Evolutionary conservation across 2,329 filamentous ascomycete genomes (phyloP).

Genomic region (Aspergillus neotritici): DNA sequence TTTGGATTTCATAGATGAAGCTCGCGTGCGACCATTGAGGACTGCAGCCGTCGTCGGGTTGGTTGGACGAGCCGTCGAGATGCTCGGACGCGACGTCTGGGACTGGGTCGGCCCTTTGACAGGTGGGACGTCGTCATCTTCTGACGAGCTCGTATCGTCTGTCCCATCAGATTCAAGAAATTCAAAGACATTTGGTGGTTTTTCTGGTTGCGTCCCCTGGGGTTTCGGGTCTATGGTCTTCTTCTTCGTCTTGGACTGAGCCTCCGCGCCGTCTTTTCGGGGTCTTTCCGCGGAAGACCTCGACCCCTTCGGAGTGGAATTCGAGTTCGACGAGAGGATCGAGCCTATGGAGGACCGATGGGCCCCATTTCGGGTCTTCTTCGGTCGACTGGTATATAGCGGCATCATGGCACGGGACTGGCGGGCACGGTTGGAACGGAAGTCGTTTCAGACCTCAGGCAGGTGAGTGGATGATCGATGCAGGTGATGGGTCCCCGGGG

Average conservation of each 20-base stretch:
- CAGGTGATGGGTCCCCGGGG: too few species aligned
- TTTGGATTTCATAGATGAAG: slow-evolving; percentile 28
- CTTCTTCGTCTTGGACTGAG: slow-evolving; percentile 9
- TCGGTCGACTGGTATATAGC: slow-evolving; percentile 22
- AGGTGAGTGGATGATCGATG: too few species aligned
- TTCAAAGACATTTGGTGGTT: slow-evolving; percentile 36
- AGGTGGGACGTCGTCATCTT: slow-evolving; percentile 9
- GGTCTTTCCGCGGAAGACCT: slow-evolving; percentile 15
- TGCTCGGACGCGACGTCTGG: slow-evolving; percentile 5
- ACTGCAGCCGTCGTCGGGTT: slow-evolving; percentile 2
- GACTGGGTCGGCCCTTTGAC: background rate
- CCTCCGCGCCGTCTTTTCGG: slow-evolving; percentile 10
- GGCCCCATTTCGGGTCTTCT: slow-evolving; percentile 23
- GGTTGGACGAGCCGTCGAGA: slow-evolving; percentile 5
- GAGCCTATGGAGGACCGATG: slow-evolving; percentile 24
- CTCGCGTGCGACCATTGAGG: slow-evolving; percentile 23
- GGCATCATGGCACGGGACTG: slow-evolving; percentile 24
- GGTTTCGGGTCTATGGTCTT: too few species aligned
- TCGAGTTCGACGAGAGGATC: slow-evolving; percentile 13
- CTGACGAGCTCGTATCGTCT: slow-evolving; percentile 17
- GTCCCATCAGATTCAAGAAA: slow-evolving; percentile 30
- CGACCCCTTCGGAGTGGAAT: slow-evolving; percentile 16
- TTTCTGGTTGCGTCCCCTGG: slow-evolving; percentile 8
- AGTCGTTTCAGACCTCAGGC: background rate
- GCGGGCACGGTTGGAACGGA: slow-evolving; percentile 8